Evolutionary conservation across 768 basidiomycete genomes (phyloP).

Genomic region (Trametopsis cervina): DNA sequence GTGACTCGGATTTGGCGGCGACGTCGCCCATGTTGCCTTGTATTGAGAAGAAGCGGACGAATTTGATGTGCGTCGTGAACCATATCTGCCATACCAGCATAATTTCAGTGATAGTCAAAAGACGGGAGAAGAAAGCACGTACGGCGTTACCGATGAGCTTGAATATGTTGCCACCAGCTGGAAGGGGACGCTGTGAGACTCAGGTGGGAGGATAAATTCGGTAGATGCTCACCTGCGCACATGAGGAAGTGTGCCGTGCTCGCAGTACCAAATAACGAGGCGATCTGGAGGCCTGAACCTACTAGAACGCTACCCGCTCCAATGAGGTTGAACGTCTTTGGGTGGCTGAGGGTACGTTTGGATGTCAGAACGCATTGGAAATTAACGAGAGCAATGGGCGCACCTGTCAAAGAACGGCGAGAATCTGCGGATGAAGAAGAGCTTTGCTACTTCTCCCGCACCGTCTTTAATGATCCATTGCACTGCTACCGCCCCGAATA

Average conservation of each 20-base stretch:
- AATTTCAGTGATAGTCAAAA: no score
- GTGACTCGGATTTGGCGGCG: conserved; percentile 25
- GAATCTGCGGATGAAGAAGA: conserved; percentile 24
- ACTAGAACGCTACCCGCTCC: conserved; percentile 17
- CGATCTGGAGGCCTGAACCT: conserved; percentile 22
- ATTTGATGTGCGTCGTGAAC: conserved; percentile 26
- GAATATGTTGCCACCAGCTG: conserved; percentile 24
- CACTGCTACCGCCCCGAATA: conserved; percentile 24
- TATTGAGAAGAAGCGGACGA: conserved; percentile 21
- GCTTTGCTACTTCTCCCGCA: conserved; percentile 24
- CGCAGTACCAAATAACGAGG: conserved; percentile 18
- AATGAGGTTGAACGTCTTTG: conserved; percentile 22
- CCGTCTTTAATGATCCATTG: conserved; percentile 28
- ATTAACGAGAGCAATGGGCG: background rate
- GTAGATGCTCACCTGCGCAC: conserved; percentile 14
- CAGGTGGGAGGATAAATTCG: background rate
- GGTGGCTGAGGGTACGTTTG: conserved; percentile 12
- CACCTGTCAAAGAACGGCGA: conserved; percentile 23
- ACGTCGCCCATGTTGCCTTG: conserved; percentile 24
- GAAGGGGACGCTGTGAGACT: background rate
- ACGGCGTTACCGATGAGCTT: conserved; percentile 23
- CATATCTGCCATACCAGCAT: conserved; percentile 18
- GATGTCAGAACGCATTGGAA: background rate
- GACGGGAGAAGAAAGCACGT: conserved; percentile 2
- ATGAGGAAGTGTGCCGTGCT: conserved; percentile 19